Evolutionary conservation across 1,284 basidiomycete species (phyloP), one percentile per base, ranked within the genome.

Genomic region (Cryptococcus sp.): DNA sequence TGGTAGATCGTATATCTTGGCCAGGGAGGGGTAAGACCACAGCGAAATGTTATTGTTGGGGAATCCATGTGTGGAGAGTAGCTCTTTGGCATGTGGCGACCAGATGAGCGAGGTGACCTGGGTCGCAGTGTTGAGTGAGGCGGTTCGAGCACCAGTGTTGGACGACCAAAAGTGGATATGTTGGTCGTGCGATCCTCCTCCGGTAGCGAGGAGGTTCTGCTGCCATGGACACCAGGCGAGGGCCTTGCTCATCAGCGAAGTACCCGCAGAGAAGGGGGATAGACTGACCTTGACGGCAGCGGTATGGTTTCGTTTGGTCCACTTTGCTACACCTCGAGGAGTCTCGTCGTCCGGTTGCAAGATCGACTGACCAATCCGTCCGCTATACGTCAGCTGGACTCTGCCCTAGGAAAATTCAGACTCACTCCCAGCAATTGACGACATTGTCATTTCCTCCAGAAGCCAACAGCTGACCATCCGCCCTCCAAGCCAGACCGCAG

Each of bases 221-320:
- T 94, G 89, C 92, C 94, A 97, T 0, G 94, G 91, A 59, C 90
- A 97, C 91, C 95, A 99, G 0, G 91, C 89, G 39, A 99, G 76
- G 0, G 92, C 93, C 85, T 88, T 12, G 40, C 28, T 18, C 10
- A 25, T 42, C 40, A 42, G 28, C 28, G 26, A 35, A 33, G 4
- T 10, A 12, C n/a, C 19, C 11, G 10, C 3, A n/a, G 16, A 18
- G 1, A 41, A 33, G 37, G 28, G 28, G 3, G 51, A n/a, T n/a
- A n/a, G n/a, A n/a, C 72, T 47, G 52, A 83, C 88, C 79, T 97
- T 97, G 59, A 95, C 91, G 0, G 92, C 92, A 0, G 91, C 92
- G 0, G 86, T 89, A 72, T 97, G 92, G 68, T 91, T 94, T 38
- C 87, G 79, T 74, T 94, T 95, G 38, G 87, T 90, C 89, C 88